Evolutionary conservation across 1,284 basidiomycete species (phyloP).

Genomic region (Entoloma clypeatum): DNA sequence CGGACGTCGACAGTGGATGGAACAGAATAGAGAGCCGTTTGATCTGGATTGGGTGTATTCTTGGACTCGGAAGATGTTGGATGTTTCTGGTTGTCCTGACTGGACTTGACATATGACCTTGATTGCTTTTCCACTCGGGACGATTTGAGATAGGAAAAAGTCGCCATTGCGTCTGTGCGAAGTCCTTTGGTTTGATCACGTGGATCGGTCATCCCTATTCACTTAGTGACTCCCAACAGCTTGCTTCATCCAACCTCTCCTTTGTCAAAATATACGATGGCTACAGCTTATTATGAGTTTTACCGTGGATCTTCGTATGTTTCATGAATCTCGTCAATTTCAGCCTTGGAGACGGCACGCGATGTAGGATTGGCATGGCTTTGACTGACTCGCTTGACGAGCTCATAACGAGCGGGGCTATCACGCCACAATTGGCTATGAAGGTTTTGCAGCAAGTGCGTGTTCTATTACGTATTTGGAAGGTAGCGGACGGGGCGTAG

Average conservation of each 20-base stretch:
- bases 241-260: slow-evolving; percentile 1
- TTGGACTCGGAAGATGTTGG: slow-evolving; percentile 15
- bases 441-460: slow-evolving; percentile 92
- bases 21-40: slow-evolving; percentile 13
- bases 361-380: slow-evolving; percentile 87
- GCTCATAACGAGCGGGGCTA: slow-evolving; percentile 94
- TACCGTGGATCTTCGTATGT: slow-evolving; percentile 85
- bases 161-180: not conserved
- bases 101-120: slow-evolving; percentile 22
- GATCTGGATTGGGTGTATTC: not conserved
- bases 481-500: not conserved
- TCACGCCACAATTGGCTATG: slow-evolving; percentile 97
- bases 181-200: no score
- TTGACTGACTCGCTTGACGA: slow-evolving; percentile 99
- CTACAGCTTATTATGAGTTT: slow-evolving; percentile 86
- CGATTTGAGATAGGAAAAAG: slow-evolving; percentile 2
- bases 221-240: no score
- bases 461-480: slow-evolving; percentile 8
- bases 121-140: no score
- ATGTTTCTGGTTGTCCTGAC: slow-evolving; percentile 8
- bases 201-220: no score
- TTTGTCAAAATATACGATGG: slow-evolving; percentile 48
- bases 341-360: slow-evolving; percentile 2
- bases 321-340: slow-evolving; percentile 79
- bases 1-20: slow-evolving; percentile 32